These are phyloP conservation scores for Penicillium sp. DNA, from an alignment of 2,329 filamentous ascomycete genomes.

Conservation along the genomic window DNA sequence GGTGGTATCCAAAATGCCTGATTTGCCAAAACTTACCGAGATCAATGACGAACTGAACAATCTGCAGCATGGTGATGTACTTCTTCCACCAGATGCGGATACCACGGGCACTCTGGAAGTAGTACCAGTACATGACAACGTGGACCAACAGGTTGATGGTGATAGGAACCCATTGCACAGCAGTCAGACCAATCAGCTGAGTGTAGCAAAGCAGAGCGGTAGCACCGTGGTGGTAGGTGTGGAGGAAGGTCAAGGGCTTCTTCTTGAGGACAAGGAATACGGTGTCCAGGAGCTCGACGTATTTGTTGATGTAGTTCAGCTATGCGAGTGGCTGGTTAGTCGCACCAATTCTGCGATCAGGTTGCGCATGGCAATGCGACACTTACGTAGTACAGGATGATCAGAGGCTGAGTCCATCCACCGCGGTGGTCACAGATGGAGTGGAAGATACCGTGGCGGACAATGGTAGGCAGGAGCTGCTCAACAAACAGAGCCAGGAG, in stretches of 20 bases:
- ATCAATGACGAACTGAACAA: conserved; percentile 96
- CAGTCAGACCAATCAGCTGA: conserved; percentile 88
- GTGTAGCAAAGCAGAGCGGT: conserved; percentile 98
- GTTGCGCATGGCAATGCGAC: conserved; percentile 29
- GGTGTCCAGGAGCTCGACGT: conserved; percentile 92
- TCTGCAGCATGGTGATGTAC: conserved; percentile 97
- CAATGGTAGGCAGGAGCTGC: conserved; percentile 84
- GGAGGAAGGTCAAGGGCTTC: conserved; percentile 98
- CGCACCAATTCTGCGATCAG: neutral
- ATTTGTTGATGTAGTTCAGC: conserved; percentile 99
- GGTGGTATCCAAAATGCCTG: neutral
- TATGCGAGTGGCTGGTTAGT: conserved; percentile 55
- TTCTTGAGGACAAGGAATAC: conserved; percentile 99
- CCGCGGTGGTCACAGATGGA: conserved; percentile 78
- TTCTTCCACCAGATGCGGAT: conserved; percentile 99
- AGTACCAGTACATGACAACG: conserved; percentile 99
- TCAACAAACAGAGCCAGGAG: conserved; percentile 87
- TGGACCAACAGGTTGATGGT: conserved; percentile 91
- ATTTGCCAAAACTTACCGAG: conserved; percentile 68
- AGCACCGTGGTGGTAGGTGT: conserved; percentile 98
- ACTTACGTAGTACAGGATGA: conserved; percentile 94
- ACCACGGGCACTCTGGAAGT: conserved; percentile 97
- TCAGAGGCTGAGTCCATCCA: conserved; percentile 91
- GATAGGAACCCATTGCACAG: conserved; percentile 95
- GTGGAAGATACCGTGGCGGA: conserved; percentile 82